Base-by-base conservation (phyloP, 2,329 filamentous ascomycete species). In the Penicillium sp. region DNA sequence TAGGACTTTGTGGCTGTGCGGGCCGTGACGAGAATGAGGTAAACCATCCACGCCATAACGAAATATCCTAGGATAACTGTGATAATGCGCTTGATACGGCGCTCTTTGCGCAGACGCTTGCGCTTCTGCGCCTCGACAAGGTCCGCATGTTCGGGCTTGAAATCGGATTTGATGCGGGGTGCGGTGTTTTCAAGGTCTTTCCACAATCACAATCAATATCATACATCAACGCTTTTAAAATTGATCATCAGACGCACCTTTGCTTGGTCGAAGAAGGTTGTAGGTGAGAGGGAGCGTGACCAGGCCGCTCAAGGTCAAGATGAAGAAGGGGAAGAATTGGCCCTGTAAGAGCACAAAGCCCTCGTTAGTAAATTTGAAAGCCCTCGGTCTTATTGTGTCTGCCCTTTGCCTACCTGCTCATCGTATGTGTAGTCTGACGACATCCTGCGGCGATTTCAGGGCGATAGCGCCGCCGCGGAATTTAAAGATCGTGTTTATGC, bases 391-490 rank as follows among this genome's bases (percentile, higher is more conserved):
- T 31, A 16, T 33, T 14, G 7, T 29, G 11, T 24, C 21, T 19
- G 21, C 24, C 31, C 5, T 16, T 35, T 46, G 24, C 76, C 63
- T 73, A 89, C 89, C 86, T 95, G 87, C 74, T 96, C 90, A 84
- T 99, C 95, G 81, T 99, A 99, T 70, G 90, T 96, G 83, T 99
- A 99, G 78, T 98, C 93, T 71, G 90, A 93, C 87, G 95, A 95
- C 75, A 81, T 87, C 57, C 56, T 73, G 71, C 65, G 65, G 63
- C 56, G 62, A 61, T 49, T 66, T 72, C 62, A 70, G 60, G 61
- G 63, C 66, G 68, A 70, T 66, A 67, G 64, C 64, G 70, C 69
- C 70, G 63, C 71, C 63, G 66, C 64, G 59, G 60, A 63, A 60
- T 59, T 64, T 58, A 58, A 62, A 63, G 63, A 61, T 66, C 61